Conservation (phyloP, 305 asterid genomes). For the Solanum hybrid region DNA sequence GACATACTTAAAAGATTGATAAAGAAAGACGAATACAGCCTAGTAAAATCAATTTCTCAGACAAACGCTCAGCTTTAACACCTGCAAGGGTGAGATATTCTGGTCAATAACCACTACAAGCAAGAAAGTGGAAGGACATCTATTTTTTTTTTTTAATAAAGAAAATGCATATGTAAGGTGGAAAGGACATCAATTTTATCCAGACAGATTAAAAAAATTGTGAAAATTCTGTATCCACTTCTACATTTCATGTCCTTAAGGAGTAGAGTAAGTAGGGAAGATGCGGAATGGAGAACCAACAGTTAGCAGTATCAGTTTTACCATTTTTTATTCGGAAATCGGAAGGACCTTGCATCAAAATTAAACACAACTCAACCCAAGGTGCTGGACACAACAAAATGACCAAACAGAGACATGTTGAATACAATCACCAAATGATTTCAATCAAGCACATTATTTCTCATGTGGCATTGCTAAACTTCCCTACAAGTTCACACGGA, state of each 20-base stretch:
- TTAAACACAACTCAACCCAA: neutral
- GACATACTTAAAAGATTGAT: neutral
- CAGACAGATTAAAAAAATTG: neutral
- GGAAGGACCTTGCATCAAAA: neutral
- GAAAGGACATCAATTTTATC: neutral
- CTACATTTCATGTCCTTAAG: neutral
- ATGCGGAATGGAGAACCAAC: neutral
- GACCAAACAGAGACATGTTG: too few species aligned
- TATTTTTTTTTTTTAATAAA: neutral
- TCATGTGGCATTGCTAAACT: too few species aligned
- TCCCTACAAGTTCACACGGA: slow-evolving; percentile 10
- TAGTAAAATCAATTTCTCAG: slow-evolving; percentile 22
- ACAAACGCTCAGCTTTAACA: slow-evolving; percentile 63
- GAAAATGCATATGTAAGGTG: neutral
- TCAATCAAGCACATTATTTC: too few species aligned
- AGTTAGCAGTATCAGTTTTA: neutral
- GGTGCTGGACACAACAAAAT: neutral
- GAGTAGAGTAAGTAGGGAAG: neutral
- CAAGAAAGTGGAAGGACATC: neutral
- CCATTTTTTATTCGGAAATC: neutral
- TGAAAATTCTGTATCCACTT: neutral
- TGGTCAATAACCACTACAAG: slow-evolving; percentile 7
- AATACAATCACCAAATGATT: too few species aligned
- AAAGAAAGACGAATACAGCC: neutral
- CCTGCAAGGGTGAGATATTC: slow-evolving; percentile 35